Conservation (phyloP, 192 early-diverging fungal species). For the Dimargaris cristalligena region DNA sequence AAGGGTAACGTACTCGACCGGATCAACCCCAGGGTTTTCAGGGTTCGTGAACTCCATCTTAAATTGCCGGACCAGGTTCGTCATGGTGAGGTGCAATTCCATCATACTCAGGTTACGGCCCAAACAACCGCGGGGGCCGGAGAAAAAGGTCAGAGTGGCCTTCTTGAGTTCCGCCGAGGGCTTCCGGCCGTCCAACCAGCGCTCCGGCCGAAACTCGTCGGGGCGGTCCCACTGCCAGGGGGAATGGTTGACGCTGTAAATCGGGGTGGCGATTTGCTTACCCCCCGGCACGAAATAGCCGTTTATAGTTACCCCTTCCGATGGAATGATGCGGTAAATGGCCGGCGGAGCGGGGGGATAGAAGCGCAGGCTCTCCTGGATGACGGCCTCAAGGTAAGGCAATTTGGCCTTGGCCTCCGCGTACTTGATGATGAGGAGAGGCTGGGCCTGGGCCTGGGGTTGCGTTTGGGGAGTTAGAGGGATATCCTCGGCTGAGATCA, state of each 20-base stretch:
- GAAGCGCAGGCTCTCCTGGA: constrained; percentile 25
- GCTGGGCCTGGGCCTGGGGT: too few species aligned
- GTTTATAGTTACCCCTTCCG: constrained; percentile 10
- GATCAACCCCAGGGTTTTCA: background rate
- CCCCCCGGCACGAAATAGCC: background rate
- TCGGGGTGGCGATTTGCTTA: background rate
- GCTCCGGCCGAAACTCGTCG: constrained; percentile 17
- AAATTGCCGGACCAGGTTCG: constrained; percentile 21
- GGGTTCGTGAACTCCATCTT: constrained; percentile 14
- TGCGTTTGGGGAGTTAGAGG: too few species aligned
- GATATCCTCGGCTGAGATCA: too few species aligned
- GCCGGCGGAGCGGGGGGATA: constrained; percentile 22
- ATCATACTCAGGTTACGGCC: constrained; percentile 21
- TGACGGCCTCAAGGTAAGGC: constrained; percentile 21
- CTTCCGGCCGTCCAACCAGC: constrained; percentile 20
- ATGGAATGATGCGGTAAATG: constrained; percentile 19
- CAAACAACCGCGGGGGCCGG: constrained; percentile 22
- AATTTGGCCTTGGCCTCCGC: constrained; percentile 5
- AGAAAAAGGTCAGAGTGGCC: constrained; percentile 19
- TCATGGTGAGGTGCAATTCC: constrained; percentile 23
- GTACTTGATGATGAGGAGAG: background rate
- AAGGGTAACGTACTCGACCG: background rate
- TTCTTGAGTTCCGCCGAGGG: constrained; percentile 5
- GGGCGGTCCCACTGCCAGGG: background rate
- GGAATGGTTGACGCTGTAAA: background rate